Conservation (phyloP, 1,284 basidiomycete species). For the Leccinum subatratum region DNA sequence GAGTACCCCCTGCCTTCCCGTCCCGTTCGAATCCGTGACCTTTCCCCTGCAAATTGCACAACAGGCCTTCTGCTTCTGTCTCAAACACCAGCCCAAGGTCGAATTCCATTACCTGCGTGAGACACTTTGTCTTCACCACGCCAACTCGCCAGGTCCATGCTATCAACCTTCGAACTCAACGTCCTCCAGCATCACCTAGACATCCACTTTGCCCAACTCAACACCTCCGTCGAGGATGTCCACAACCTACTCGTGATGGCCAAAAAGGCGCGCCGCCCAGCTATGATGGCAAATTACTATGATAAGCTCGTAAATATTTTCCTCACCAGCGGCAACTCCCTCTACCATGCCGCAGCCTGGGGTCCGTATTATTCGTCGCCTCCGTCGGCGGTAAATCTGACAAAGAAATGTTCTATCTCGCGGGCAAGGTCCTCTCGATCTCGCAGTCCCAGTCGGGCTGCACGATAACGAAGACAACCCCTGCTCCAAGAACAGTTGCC, state of each 20-base stretch:
- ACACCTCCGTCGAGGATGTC: constrained; percentile 97
- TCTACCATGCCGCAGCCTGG: constrained; percentile 98
- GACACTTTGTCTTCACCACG: constrained; percentile 90
- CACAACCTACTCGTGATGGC: constrained; percentile 93
- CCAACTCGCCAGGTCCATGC: constrained; percentile 94
- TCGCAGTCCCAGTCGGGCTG: constrained; percentile 87
- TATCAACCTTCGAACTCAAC: constrained; percentile 99
- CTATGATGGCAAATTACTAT: constrained; percentile 99
- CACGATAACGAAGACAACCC: constrained; percentile 68
- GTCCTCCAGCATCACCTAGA: constrained; percentile 97
- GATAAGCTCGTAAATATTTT: constrained; percentile 98
- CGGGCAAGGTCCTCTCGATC: constrained; percentile 87
- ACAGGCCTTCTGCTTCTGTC: constrained; percentile 96
- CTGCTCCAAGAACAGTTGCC: constrained; percentile 70
- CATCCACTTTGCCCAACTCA: constrained; percentile 96
- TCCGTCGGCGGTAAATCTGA: constrained; percentile 64
- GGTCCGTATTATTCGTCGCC: constrained; percentile 76
- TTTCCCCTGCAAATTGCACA: constrained; percentile 80
- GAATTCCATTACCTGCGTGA: constrained; percentile 98
- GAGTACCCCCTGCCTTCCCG: constrained; percentile 21
- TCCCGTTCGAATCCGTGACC: neutral
- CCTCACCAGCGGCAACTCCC: constrained; percentile 85
- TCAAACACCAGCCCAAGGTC: constrained; percentile 91
- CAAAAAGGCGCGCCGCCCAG: constrained; percentile 85
- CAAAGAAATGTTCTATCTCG: constrained; percentile 77